Evolutionary conservation across 495 filamentous ascomycete species (phyloP).

Genomic region (Letharia lupina): DNA sequence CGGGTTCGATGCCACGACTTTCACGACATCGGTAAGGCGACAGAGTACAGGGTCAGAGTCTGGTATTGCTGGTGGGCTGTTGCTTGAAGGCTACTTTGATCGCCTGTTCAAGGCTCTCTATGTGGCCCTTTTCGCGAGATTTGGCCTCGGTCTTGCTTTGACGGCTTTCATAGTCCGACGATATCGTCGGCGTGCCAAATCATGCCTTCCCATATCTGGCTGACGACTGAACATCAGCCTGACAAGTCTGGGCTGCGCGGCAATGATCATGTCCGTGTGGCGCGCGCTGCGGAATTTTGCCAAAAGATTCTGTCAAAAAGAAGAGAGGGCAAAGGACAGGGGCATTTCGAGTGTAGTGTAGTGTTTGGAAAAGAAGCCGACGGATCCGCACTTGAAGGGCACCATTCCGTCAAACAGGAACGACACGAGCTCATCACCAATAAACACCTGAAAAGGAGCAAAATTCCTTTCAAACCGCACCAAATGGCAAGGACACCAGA

Average conservation of each 20-base stretch:
- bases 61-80: conserved; percentile 45
- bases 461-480: too few relatives aligned
- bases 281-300: too few relatives aligned
- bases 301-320: too few relatives aligned
- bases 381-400: too few relatives aligned
- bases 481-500: too few relatives aligned
- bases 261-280: too few relatives aligned
- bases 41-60: conserved; percentile 27
- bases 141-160: conserved; percentile 21
- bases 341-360: too few relatives aligned
- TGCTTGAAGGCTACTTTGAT: conserved; percentile 65
- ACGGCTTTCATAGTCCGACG: not conserved
- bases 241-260: not conserved
- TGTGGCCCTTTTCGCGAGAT: conserved; percentile 39
- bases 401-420: too few relatives aligned
- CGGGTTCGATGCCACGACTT: conserved; percentile 35
- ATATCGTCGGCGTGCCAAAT: not conserved
- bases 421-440: too few relatives aligned
- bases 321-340: too few relatives aligned
- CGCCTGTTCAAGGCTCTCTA: conserved; percentile 52
- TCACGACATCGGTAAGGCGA: conserved; percentile 22
- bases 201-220: not conserved
- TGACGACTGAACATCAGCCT: not conserved
- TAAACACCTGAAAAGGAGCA: too few relatives aligned
- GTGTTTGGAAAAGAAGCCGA: too few relatives aligned